Base-by-base conservation (phyloP, 2,329 filamentous ascomycete species). In the Claviceps arundinis region DNA sequence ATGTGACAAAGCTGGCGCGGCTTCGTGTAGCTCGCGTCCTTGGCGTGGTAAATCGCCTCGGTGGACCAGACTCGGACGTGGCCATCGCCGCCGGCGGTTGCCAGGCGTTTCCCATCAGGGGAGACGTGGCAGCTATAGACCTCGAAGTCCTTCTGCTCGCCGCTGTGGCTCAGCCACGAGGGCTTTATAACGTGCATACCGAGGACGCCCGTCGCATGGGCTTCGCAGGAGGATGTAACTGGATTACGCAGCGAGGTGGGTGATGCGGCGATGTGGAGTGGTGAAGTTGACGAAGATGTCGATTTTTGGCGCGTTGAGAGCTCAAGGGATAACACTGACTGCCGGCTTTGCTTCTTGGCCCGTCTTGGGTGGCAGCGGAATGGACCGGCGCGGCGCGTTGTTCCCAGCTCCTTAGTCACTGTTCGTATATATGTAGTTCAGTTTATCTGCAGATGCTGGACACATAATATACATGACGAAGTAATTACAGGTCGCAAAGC, bases 71-170 rank as follows among this genome's bases (percentile, higher is more conserved):
- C 87, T 57, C 94, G 86, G 55, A 98, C 93, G 67, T 96, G 89
- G 64, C 93, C 91, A 75, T 98, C 93, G 78, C 93, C 91, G 62
- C 90, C 93, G 56, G 91, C 93, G 19, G 93, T 97, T 48, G 91
- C 93, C 53, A 98, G 78, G 58, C 93, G 82, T 64, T 82, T 85
- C 59, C 91, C 93, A 71, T 98, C 93, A 14, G 93, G 88, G 30
- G 93, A 98, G 58, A 98, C 83, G 75, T 97, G 88, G 68, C 91
- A 97, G 72, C 89, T 95, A 73, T 97, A 98, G 59, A 97, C 91
- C 71, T 98, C 93, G 65, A 94, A 95, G 67, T 97, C 90, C 66
- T 96, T 97, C 68, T 95, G 88, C 73, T 98, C 93, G 66, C 91
- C 90, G 71, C 88, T 89, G 73, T 96, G 91, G 67, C 87, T 91